Base-by-base conservation (phyloP, 192 early-diverging fungal genomes). In the Chytriomyces sp. region DNA sequence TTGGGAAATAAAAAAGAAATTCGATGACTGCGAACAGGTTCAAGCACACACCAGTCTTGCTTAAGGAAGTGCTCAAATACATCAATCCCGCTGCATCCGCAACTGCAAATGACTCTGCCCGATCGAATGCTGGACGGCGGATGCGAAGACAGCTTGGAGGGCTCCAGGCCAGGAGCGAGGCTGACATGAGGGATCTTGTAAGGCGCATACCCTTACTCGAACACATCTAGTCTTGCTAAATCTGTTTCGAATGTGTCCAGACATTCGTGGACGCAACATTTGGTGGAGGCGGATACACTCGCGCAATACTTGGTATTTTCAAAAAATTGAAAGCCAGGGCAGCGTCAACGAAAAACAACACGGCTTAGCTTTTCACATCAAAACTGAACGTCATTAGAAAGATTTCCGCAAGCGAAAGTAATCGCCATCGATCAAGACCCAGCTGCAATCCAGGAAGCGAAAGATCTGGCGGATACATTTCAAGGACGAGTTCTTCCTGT, bases 361-460 rank as follows among this genome's bases (percentile, higher is more conserved):
- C n/a, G n/a, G n/a, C n/a, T n/a, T n/a, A n/a, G n/a, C n/a, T n/a
- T n/a, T 28, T 45, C 76, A 67, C 9, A 20, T 69, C 67, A 46
- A 69, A 69, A 48, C 13, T 60, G 68, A 69, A 69, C 3, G 18
- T 2, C 61, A 18, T n/a, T 1, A 73, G 72, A 82, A 47, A 47
- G 16, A 11, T 76, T 64, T 64, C 50, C 64, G 2, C 79, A 84
- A 71, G 89, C 90, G 71, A 82, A 72, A 44, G 91, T 93, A 5
- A 79, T 92, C 9, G 92, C 91, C 3, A 67, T 94, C 23, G 92
- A 94, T 69, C 91, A 90, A 77, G 92, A 94, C 67, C 92, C 91
- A 4, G 64, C 59, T 24, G 92, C 92, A 5, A 81, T 87, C 53
- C 83, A 89, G 47, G 82, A 85, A 47, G 91, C 91, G 7, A 65